Base-by-base conservation (phyloP, 2,329 filamentous ascomycete genomes). In the Aureobasidium sp. region DNA sequence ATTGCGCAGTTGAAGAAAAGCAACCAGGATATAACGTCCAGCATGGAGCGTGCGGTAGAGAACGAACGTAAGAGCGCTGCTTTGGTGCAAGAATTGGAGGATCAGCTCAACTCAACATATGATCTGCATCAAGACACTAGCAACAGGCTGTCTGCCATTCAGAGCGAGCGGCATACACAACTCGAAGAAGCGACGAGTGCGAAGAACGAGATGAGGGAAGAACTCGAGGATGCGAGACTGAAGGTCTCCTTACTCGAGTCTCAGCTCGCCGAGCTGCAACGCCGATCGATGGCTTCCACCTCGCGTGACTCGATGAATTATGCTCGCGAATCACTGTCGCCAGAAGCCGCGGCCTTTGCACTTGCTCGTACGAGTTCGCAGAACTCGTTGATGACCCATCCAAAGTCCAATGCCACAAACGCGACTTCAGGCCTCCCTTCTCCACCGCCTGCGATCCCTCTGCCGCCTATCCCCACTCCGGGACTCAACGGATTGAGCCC, bases 21-120 rank as follows among this genome's bases (percentile, higher is more conserved):
- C 66, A 79, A 84, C 65, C 79, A 84, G 56, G 78, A 82, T 63
- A 81, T 81, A 60, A 73, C 84, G 44, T 79, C 79, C 64, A 82
- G 85, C 67, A 78, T 87, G 27, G 79, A 82, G 65, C 78, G 78
- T 65, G 77, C 85, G 61, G 78, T 76, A 24, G 77, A 79, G 17
- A 84, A 84, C 76, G 96, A 95, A 79, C 87, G 91, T 78, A 97
- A 96, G 81, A 95, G 94, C 74, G 89, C 90, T 45, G 86, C 91
- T 24, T 80, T 99, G 14, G 90, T 99, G 9, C 91, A 97, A 73
- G 93, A 99, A 76, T 85, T 99, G 5, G 94, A 99, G 75, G 93
- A 97, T 69, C 94, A 99, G 74, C 85, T 99, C 60, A 92, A 93
- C 71, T 90, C 83, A 72, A 97, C 94, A 76, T 99, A 91, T 75